These are phyloP conservation scores for Teunomyces aglyptinius DNA, from an alignment of 805 yeast species.

Conservation along the genomic window DNA sequence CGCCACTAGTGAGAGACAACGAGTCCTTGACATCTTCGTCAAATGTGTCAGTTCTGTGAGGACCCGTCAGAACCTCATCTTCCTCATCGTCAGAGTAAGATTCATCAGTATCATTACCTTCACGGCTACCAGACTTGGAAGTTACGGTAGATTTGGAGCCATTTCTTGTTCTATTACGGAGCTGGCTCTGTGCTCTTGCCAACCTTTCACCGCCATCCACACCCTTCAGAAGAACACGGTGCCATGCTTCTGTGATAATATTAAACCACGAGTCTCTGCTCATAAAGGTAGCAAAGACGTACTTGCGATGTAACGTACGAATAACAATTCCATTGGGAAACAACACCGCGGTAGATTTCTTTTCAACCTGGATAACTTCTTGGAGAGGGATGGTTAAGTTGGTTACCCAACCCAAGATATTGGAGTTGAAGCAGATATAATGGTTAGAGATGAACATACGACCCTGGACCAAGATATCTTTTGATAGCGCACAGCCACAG, in stretches of 20 bases:
- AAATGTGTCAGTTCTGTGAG: not conserved
- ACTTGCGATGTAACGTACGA: conserved; percentile 60
- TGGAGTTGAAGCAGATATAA: conserved; percentile 82
- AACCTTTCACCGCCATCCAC: conserved; percentile 10
- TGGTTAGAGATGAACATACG: conserved; percentile 76
- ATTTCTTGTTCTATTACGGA: conserved; percentile 6
- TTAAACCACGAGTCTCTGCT: conserved; percentile 77
- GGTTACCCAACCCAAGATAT: conserved; percentile 88
- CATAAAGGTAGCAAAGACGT: conserved; percentile 83
- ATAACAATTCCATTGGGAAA: conserved; percentile 86
- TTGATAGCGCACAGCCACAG: conserved; percentile 83
- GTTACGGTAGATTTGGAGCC: conserved; percentile 8
- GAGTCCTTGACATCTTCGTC: conserved; percentile 1
- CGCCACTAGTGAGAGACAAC: not conserved
- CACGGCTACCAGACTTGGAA: conserved; percentile 8
- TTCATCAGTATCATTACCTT: conserved; percentile 20
- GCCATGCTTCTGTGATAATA: conserved; percentile 70
- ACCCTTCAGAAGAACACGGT: conserved; percentile 34
- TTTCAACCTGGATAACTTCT: conserved; percentile 73
- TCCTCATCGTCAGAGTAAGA: conserved; percentile 3
- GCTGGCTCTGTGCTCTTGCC: not conserved
- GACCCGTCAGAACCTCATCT: not conserved
- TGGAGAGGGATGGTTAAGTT: conserved; percentile 67
- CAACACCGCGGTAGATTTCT: conserved; percentile 80
- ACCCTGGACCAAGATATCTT: conserved; percentile 87